A percentile compares a stretch with the other conserved stretches of the same genome.
These are phyloP conservation scores for Arxiozyma slooffiae DNA, from an alignment of 1,139 yeast species.

Conservation along the genomic window DNA sequence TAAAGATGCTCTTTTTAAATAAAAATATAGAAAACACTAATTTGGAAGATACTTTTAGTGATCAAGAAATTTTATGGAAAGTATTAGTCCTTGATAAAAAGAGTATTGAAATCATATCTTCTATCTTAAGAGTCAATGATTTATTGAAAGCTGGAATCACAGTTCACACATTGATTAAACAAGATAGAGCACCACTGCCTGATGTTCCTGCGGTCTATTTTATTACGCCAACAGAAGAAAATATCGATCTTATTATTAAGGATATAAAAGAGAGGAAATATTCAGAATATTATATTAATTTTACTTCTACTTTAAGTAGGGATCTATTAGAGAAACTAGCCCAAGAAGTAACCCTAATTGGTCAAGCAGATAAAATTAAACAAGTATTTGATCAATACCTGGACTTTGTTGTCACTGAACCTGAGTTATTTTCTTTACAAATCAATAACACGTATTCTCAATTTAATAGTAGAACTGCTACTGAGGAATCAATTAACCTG, in stretches of 20 bases:
- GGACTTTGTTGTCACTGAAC: constrained; percentile 87
- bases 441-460: constrained; percentile 53
- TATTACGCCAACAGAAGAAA: constrained; percentile 75
- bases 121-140: constrained; percentile 85
- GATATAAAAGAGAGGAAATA: constrained; percentile 70
- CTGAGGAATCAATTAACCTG: constrained; percentile 63
- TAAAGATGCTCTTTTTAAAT: constrained; percentile 78
- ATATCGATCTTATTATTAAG: constrained; percentile 54
- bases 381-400: constrained; percentile 92
- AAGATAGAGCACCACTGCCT: constrained; percentile 67
- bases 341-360: constrained; percentile 61
- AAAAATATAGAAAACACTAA: constrained; percentile 40
- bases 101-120: constrained; percentile 77
- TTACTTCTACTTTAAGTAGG: constrained; percentile 70
- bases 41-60: constrained; percentile 41
- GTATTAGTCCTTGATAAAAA: constrained; percentile 75
- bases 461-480: constrained; percentile 59
- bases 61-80: constrained; percentile 77
- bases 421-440: constrained; percentile 76
- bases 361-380: constrained; percentile 58
- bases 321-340: constrained; percentile 83
- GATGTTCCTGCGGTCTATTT: constrained; percentile 94
- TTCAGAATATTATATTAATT: constrained; percentile 72
- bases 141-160: constrained; percentile 82
- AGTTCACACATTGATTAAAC: constrained; percentile 63